Evolutionary conservation across 75 land plant species (phyloP), one percentile per base, ranked within the genome.

Genomic region (Pinus albicaulis): DNA sequence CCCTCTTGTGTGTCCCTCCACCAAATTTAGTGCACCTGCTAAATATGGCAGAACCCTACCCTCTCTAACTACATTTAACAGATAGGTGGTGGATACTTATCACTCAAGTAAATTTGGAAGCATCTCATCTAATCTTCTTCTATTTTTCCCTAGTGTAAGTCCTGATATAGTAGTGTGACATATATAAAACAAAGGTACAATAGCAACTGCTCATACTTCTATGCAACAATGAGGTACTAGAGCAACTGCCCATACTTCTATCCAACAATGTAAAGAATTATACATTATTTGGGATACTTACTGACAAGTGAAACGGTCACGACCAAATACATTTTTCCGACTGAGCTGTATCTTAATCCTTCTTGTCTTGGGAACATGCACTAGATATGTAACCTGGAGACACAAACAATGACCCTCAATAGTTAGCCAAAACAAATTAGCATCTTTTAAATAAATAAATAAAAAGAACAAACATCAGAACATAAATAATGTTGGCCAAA

Each of bases 301-400:
- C 99, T 98, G 99, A 77, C 99, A 98, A 59, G 82, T 88, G 78
- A 68, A 95, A 60, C 76, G 75, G 74, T 98, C 99, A 34, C 99
- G 80, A 24, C 77, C 76, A 44, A 91, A 84, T 73, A 98, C 71
- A 76, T 84, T 91, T 79, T 86, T 98, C 16, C 99, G 93, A 79
- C 86, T 92, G 20, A 98, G 90, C 2, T 31, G 76, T 55, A 82
- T 78, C 78, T 85, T 89, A 55, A 91, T 78, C 80, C 80, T 89
- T 82, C 87, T 89, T 56, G 81, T 76, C 83, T 89, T 92, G 1
- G 94, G 88, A 77, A 83, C 83, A 55, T 95, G 90, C 23, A 95
- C 77, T 74, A 92, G 81, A 65, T 90, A 79, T 48, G 90, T 87
- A 76, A 95, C 81, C 98, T 95, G 90, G n/a, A 80, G 72, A 60